Evolutionary conservation across 768 basidiomycete species (phyloP).

Genomic region (Calocybe gangraenosa): DNA sequence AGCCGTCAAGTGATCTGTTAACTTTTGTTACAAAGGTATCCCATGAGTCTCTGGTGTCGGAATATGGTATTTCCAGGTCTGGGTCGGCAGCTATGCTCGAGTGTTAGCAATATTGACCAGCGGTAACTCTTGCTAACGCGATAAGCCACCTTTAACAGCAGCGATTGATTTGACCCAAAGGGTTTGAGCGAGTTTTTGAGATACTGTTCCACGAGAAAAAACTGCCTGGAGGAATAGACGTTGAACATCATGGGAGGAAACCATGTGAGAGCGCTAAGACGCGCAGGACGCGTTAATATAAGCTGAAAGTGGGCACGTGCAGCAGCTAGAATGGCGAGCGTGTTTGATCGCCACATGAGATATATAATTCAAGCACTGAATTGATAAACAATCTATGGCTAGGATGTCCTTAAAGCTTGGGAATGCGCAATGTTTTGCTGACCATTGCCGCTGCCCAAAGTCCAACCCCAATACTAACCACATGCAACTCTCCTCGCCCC

Average conservation of each 20-base stretch:
- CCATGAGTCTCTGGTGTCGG: conserved; percentile 47
- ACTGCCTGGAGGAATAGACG: conserved; percentile 78
- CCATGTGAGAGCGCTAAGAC: conserved; percentile 29
- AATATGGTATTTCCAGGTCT: conserved; percentile 39
- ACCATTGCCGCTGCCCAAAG: conserved; percentile 96
- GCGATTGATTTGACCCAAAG: conserved; percentile 68
- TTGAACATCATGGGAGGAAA: conserved; percentile 58
- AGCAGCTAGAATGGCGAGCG: not conserved
- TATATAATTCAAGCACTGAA: too few species aligned
- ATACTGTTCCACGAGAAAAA: conserved; percentile 64
- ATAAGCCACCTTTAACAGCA: conserved; percentile 58
- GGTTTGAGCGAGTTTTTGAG: conserved; percentile 57
- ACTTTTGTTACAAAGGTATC: conserved; percentile 53
- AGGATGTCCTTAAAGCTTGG: conserved; percentile 49
- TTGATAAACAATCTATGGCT: too few species aligned
- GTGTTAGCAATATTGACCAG: conserved; percentile 9
- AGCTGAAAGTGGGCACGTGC: not conserved
- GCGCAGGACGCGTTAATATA: too few species aligned
- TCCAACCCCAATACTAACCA: conserved; percentile 71
- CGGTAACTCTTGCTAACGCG: not conserved
- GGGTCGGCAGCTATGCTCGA: conserved; percentile 45
- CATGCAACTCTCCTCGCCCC: conserved; percentile 82
- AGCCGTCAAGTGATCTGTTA: conserved; percentile 58
- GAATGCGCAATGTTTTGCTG: conserved; percentile 90
- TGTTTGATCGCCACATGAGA: too few species aligned